These are phyloP conservation scores for Pseudomonodictys pantanalensis DNA, from an alignment of 495 filamentous ascomycete species.

Conservation along the genomic window DNA sequence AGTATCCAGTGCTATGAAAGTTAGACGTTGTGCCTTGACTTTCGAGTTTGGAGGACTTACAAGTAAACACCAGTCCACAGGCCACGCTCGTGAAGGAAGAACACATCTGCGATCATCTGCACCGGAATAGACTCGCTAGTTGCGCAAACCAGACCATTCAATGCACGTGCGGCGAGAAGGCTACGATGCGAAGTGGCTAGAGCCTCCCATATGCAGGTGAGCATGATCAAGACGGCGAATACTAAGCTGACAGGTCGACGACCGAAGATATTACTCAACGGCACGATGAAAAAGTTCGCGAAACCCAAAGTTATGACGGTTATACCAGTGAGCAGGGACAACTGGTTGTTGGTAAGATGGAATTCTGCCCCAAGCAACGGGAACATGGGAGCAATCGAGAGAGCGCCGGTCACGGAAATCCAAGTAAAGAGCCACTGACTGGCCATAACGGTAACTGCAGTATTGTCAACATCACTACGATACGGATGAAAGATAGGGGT, in stretches of 20 bases:
- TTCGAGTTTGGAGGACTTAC: slow-evolving; percentile 43
- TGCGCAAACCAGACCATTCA: slow-evolving; percentile 56
- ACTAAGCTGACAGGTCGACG: slow-evolving; percentile 55
- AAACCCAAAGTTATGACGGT: slow-evolving; percentile 63
- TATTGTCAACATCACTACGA: slow-evolving; percentile 58
- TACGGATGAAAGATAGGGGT: slow-evolving; percentile 52
- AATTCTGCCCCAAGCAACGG: slow-evolving; percentile 55
- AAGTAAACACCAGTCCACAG: slow-evolving; percentile 60
- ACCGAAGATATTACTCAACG: slow-evolving; percentile 57
- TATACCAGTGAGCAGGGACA: slow-evolving; percentile 58
- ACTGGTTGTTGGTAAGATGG: slow-evolving; percentile 47
- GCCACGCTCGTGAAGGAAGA: slow-evolving; percentile 61
- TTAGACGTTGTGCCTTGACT: slow-evolving; percentile 16
- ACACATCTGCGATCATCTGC: slow-evolving; percentile 64
- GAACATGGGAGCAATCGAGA: slow-evolving; percentile 53
- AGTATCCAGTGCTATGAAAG: slow-evolving; percentile 38
- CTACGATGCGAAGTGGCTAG: slow-evolving; percentile 48
- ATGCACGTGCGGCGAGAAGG: slow-evolving; percentile 55
- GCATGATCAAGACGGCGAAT: slow-evolving; percentile 49
- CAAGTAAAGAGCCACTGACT: slow-evolving; percentile 48
- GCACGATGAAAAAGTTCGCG: slow-evolving; percentile 57
- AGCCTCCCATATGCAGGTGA: slow-evolving; percentile 36
- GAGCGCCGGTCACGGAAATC: slow-evolving; percentile 54
- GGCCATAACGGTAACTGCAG: slow-evolving; percentile 49
- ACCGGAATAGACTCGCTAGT: slow-evolving; percentile 64